Base-by-base conservation (phyloP, 2,329 filamentous ascomycete species). In the Colletotrichum chlorophyti region DNA sequence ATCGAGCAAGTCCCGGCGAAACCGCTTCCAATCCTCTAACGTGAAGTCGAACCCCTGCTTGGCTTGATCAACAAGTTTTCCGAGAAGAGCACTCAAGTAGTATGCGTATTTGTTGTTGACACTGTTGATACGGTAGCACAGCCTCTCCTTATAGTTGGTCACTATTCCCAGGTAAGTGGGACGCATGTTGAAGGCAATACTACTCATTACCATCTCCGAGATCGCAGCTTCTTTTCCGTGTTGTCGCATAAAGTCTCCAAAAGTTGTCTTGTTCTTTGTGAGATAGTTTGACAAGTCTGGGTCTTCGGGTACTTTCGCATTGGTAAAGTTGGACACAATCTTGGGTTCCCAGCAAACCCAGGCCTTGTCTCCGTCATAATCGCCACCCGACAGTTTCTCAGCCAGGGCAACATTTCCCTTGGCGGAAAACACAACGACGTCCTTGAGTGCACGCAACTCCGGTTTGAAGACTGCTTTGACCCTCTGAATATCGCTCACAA, bases 331-430 rank as follows among this genome's bases (percentile, higher is more conserved):
- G 5, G 76, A 65, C 0, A 91, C 88, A 3, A 95, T 80, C 0
- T 74, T 71, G 0, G 78, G 74, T 24, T 93, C 89, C 88, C 89
- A 94, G 65, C 88, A 91, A 0, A 91, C 74, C 89, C 90, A 93
- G 5, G 90, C 84, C n/a, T 76, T 81, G 61, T 95, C 91, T 0
- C 91, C 91, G 63, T 94, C 91, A 61, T 93, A 94, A 66, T 94
- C 91, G 0, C 91, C 91, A 0, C 91, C 91, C 1, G 90, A 91
- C 0, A 94, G 76, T 65, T 88, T 87, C 8, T 85, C 83, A 0
- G 90, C 91, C 0, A 93, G 78, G 0, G 90, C 84, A 1, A 73
- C 75, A 23, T 80, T 68, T 0, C 90, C 90, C 58, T 81, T 83
- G 0, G 77, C 79, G 0, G 91, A 80, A 64, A 98, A 97, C 0